A percentile compares a stretch with the other conserved stretches of the same genome.
These are phyloP conservation scores for Aspergillus leporis DNA, from an alignment of 495 filamentous ascomycete species.

Conservation along the genomic window DNA sequence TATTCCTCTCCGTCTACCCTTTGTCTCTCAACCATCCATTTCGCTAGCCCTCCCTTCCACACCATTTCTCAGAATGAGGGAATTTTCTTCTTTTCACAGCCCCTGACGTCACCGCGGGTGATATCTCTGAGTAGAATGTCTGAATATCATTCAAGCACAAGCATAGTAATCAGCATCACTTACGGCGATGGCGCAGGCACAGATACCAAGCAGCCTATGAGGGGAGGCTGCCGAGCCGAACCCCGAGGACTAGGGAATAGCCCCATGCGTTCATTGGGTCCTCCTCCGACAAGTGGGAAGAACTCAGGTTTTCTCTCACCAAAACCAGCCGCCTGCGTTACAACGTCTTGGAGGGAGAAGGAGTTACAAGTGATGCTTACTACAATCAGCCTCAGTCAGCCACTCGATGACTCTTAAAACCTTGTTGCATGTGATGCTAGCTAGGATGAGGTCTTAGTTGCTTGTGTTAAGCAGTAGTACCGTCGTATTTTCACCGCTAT, in stretches of 20 bases:
- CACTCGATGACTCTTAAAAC: not conserved
- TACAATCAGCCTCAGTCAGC: not conserved
- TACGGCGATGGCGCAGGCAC: slow-evolving; percentile 4
- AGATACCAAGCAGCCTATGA: not conserved
- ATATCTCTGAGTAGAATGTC: not conserved
- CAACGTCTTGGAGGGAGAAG: not conserved
- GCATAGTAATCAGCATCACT: not conserved
- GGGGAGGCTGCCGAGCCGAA: not conserved
- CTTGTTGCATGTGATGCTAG: not conserved
- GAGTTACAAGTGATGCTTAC: not conserved
- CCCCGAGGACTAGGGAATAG: not conserved
- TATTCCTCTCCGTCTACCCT: not conserved
- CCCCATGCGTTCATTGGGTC: not conserved
- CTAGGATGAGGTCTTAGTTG: too few species aligned
- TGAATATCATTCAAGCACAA: not conserved
- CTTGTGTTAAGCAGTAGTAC: not conserved
- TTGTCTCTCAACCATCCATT: not conserved
- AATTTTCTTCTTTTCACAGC: not conserved
- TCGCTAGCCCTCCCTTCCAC: not conserved
- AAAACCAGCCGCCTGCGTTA: not conserved
- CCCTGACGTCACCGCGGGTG: not conserved
- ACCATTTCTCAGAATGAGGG: not conserved
- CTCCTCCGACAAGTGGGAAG: not conserved
- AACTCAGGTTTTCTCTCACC: not conserved
- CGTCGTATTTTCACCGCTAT: too few species aligned